Base-by-base conservation (phyloP, 2,329 filamentous ascomycete species). In the Xylaria hypoxylon region DNA sequence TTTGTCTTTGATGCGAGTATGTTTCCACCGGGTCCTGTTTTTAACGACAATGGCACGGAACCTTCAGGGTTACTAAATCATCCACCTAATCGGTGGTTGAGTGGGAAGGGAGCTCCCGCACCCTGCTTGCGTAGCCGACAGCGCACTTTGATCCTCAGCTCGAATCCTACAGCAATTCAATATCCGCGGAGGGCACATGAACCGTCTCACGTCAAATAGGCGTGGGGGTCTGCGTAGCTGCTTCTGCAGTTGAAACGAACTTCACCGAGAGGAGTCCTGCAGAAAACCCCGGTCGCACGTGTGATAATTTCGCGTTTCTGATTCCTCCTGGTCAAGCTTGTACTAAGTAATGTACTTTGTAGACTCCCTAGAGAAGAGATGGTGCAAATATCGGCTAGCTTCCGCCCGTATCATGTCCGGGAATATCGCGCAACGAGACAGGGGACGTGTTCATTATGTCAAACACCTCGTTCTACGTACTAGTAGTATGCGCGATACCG, bases 91-190 rank as follows among this genome's bases (percentile, higher is more conserved):
- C 42, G 11, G 24, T 55, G 55, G 35, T n/a, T 13, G 35, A 59
- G 48, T 53, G 55, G 35, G 58, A 66, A 67, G 67, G 64, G 67
- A 69, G 60, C 60, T 67, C 64, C 64, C 67, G 64, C 61, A 62
- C 59, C 56, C 56, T 60, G 48, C 61, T 22, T 64, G 52, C 65
- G 51, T 57, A 64, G 44, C 61, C 57, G 65, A 60, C 33, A 35
- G 57, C 40, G 45, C 42, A 62, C 35, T 56, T 58, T 38, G 13
- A 53, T 50, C 45, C 58, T 65, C 65, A 65, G 62, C 66, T 62
- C 10, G 28, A 66, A 65, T 68, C 62, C 65, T 59, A 40, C 62
- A 59, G 35, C 65, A 47, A 31, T 42, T 42, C 56, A 45, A 24
- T 64, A 35, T 33, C 35, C 35, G 45, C 53, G 19, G 35, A 48